Base-by-base conservation (phyloP, 75 land plant genomes). In the Pinus taeda region DNA sequence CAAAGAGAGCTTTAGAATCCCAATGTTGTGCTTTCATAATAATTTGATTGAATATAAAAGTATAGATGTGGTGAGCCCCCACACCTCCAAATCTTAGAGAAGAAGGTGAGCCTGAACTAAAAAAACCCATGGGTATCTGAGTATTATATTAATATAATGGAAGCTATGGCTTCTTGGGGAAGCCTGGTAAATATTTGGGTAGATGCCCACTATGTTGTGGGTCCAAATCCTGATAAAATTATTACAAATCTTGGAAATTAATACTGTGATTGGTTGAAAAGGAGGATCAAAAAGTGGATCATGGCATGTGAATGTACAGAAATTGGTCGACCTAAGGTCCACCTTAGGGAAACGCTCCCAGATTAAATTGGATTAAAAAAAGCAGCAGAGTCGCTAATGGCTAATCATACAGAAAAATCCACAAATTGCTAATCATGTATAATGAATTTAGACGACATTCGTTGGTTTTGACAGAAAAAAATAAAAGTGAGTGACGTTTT, bases 291-390 rank as follows among this genome's bases (percentile, higher is more conserved):
- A 49, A 69, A 69, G 72, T 45, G 42, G 18, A 69, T 20, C 72
- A 69, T 20, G 22, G 72, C 72, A 69, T 69, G 72, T 69, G 72
- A 69, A 20, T 69, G 24, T 69, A 69, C 72, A 69, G 72, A 69
- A 20, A 20, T 69, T 69, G 72, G 72, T 69, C 72, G 42, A 4
- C 71, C 55, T 49, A 49, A 49, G 55, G 55, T 49, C 12, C 12
- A 8, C 36, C 36, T 22, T 62, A 29, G 26, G 13, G 12, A n/a
- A n/a, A 24, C 11, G 65, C 36, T 29, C 42, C 33, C 65, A 63
- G 11, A 63, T 22, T 26, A 26, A 63, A 63, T 22, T 65, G 5
- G 11, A 11, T 49, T 49, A 49, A 49, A 49, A 49, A 49, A 49
- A 33, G 2, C 33, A 1, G 12, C 12, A 49, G 11, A 49, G 55